Base-by-base conservation (phyloP, 805 yeast genomes). In the Barnettozyma siamensis region DNA sequence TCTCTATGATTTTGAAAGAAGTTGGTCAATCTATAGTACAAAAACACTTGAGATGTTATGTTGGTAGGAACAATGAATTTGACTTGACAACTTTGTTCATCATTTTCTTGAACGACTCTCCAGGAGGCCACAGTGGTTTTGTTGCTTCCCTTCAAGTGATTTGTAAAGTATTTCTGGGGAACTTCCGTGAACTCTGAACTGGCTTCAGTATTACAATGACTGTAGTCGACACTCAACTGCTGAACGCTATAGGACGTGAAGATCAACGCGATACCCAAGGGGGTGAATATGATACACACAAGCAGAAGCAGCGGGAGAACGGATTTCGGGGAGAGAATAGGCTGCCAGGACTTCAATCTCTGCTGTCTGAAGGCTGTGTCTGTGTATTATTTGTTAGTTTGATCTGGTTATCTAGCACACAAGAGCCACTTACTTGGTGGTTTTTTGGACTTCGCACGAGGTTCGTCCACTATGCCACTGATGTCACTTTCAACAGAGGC, bases 1-100 rank as follows among this genome's bases (percentile, higher is more conserved):
- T 93, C 86, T 46, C 99, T 77, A 65, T 93, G 99, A 61, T 93
- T 93, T 62, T 93, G 98, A 62, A 73, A 88, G 62, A 91, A 93
- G 59, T 88, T 88, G 28, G 96, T 88, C 54, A 93, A 68, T 50
- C 80, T 79, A 66, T 93, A 93, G 65, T 87, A 93, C 48, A 88
- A 57, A 59, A 72, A 88, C 8, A 88, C 58, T 3, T 95, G 87
- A 2, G 81, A 75, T 32, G 77, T 70, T 59, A 93, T 70, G 41
- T 79, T 80, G 33, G 69, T 68, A 12, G 96, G 94, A 21, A 88
- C 60, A 31, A 76, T 75, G 64, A 93, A 91, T 54, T 78, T 76
- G 30, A 93, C 53, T 23, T 71, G 66, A 62, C 99, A 91, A 3
- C 66, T 67, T 16, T 58, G 58, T 10, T 62, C 54, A 6, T 55